These are phyloP conservation scores for Alloascoidea africana DNA, from an alignment of 805 yeast species.

Conservation along the genomic window DNA sequence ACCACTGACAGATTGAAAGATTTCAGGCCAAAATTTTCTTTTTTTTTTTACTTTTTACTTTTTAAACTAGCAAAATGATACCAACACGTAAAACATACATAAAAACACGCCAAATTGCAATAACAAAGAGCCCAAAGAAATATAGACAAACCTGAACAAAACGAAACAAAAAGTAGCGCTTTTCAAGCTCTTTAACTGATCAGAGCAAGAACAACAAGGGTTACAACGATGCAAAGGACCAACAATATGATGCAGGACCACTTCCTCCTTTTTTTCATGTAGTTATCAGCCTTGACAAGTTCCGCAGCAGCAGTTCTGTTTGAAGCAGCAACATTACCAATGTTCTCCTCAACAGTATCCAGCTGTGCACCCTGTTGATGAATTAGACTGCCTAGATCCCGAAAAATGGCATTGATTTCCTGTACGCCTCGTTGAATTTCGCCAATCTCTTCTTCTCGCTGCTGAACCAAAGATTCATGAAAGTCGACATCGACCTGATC, in stretches of 20 bases:
- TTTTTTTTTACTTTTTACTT: too few relatives aligned
- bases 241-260: slow-evolving; percentile 60
- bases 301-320: slow-evolving; percentile 60
- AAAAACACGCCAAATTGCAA: too few relatives aligned
- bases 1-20: too few relatives aligned
- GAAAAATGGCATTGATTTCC: slow-evolving; percentile 76
- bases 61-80: too few relatives aligned
- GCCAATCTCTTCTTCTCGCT: slow-evolving; percentile 57
- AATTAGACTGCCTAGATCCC: slow-evolving; percentile 65
- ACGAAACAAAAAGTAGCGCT: too few relatives aligned
- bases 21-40: too few relatives aligned
- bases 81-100: too few relatives aligned
- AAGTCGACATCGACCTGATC: slow-evolving; percentile 41
- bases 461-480: slow-evolving; percentile 50
- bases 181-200: slow-evolving; percentile 24
- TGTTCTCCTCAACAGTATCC: slow-evolving; percentile 72
- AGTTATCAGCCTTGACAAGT: slow-evolving; percentile 56
- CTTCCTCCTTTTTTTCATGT: slow-evolving; percentile 52
- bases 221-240: slow-evolving; percentile 38
- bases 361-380: slow-evolving; percentile 75
- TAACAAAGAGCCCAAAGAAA: too few relatives aligned
- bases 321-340: slow-evolving; percentile 45
- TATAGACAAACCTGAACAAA: too few relatives aligned
- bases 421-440: slow-evolving; percentile 64
- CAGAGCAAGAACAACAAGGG: slow-evolving; percentile 43